A percentile compares a stretch with the other conserved stretches of the same genome.
These are phyloP conservation scores for Heterobasidion irregulare DNA, from an alignment of 1,284 basidiomycete species.

Conservation along the genomic window DNA sequence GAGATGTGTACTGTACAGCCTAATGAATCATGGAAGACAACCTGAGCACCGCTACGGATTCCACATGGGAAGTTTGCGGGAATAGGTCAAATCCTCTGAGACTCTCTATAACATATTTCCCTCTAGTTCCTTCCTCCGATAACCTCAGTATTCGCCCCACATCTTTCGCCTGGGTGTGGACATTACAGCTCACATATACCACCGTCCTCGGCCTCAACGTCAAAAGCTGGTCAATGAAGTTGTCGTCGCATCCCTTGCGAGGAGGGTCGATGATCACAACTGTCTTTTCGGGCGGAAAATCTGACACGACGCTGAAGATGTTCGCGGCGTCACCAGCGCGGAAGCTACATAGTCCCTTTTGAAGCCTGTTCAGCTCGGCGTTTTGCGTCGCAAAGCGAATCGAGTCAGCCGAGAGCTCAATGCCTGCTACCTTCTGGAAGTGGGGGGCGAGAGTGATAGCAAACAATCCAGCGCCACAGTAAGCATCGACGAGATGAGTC, in stretches of 20 bases:
- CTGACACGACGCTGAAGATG: conserved; percentile 56
- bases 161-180: conserved; percentile 81
- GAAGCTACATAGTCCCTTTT: conserved; percentile 43
- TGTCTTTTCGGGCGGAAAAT: conserved; percentile 63
- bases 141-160: conserved; percentile 61
- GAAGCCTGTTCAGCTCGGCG: conserved; percentile 65
- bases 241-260: conserved; percentile 82
- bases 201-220: conserved; percentile 63
- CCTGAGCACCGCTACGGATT: conserved; percentile 65
- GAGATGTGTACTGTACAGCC: not conserved
- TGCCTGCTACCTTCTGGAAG: conserved; percentile 81
- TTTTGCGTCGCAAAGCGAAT: conserved; percentile 80
- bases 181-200: conserved; percentile 94
- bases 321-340: conserved; percentile 62
- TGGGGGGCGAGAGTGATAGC: conserved; percentile 79
- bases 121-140: conserved; percentile 26
- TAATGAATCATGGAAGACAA: conserved; percentile 1
- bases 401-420: conserved; percentile 76
- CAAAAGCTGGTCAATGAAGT: conserved; percentile 76
- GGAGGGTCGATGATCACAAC: conserved; percentile 84
- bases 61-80: conserved; percentile 87
- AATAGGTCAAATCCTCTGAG: conserved; percentile 87
- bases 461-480: conserved; percentile 76
- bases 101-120: conserved; percentile 67
- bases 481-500: conserved; percentile 82